Base-by-base conservation (phyloP, 305 asterid species). In the Solanum hybrid region DNA sequence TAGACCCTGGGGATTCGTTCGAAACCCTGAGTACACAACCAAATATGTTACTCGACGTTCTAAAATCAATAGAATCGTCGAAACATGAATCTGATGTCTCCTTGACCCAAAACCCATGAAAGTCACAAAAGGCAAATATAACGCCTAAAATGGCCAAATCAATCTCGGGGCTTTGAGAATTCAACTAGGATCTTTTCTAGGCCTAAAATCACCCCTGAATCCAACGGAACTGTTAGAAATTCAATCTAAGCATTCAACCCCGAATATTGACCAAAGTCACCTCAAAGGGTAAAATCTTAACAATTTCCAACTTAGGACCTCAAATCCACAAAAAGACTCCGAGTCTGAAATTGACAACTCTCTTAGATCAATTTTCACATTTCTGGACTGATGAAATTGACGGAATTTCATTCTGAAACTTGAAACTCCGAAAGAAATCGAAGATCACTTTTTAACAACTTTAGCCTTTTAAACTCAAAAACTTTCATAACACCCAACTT, bases 361-460 rank as follows among this genome's bases (percentile, higher is more conserved):
- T 6, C n/a, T 7, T 57, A 18, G 4, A 57, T 57, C 10, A 18
- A 18, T 57, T 2, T 20, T 57, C 24, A 6, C 1, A 57, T 18
- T 57, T 57, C 0, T 20, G 1, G 10, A 57, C 0, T 57, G 0
- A 57, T 57, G n/a, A 51, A 16, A 16, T 51, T 7, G n/a, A 51
- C 0, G 9, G 0, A 57, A 5, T 57, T 57, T 3, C 10, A 57
- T 57, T 57, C 4, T 2, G 67, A 57, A 6, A 57, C n/a, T 57
- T 7, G n/a, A 57, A 57, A 57, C 10, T 57, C 10, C 4, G 0
- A 18, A 57, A 57, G 67, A 57, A 20, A 57, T 20, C 1, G 10
- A 57, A 51, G 67, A 57, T 9, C 10, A 57, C 0, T 0, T 57
- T 51, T 57, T 18, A 18, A 57, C 4, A 57, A 57, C 67, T 57